Base-by-base conservation (phyloP, 2,329 filamentous ascomycete species). In the Paecilomyces formosus region DNA sequence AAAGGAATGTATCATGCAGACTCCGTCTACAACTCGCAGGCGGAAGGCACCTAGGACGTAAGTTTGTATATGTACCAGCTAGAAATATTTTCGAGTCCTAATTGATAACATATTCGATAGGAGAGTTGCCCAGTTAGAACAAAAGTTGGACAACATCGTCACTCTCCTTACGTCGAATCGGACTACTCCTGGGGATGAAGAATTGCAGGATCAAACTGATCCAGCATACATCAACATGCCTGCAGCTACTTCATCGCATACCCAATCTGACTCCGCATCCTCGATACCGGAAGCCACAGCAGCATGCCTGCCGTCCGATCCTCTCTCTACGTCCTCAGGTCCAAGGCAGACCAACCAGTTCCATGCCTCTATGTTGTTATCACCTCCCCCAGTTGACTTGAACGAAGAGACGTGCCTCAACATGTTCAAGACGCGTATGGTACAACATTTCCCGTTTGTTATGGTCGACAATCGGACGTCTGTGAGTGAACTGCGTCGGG, bases 61-160 rank as follows among this genome's bases (percentile, higher is more conserved):
- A 28, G 53, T 45, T 45, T n/a, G 6, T 45, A 18, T n/a, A 45
- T 45, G n/a, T 45, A 45, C 18, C 15, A 45, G n/a, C 39, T 45
- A 21, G n/a, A 45, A 9, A 45, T 9, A 15, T 18, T 9, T 4
- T 15, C n/a, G 39, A 45, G 39, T 45, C 18, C 18, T 6, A 5
- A 8, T 11, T 11, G 39, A 45, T 45, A 45, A 45, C 39, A 45
- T 21, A 7, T 45, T 55, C n/a, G n/a, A 22, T 39, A 60, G 59
- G 50, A 57, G 59, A n/a, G 57, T 60, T 51, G 57, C 59, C 30
- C 28, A 54, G 35, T 39, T 60, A 26, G 59, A 60, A 33, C 53
- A 58, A 18, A 60, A 60, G 50, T 18, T 60, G 21, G 59, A 60
- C 9, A 55, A 53, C 31, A 53, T 60, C n/a, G 55, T 60, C 15